phyloP scores from a whole-genome alignment of 2,329 filamentous ascomycete species.

The Epichloe glyceriae region DNA sequence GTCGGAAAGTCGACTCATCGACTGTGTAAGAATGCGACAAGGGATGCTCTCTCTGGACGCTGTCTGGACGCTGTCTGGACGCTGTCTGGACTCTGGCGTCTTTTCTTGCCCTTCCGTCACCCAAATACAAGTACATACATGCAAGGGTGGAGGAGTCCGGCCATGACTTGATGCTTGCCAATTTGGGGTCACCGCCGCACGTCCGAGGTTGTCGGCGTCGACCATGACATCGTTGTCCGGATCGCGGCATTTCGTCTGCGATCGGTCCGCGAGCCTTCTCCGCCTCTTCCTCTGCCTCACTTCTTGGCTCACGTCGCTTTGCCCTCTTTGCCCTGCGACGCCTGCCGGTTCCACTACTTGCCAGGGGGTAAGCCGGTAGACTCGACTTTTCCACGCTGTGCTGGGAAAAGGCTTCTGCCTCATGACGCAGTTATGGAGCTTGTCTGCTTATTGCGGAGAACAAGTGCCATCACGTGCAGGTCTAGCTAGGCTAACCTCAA shows the following conservation, averaged over 20 bases:
- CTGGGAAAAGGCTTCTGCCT: background rate
- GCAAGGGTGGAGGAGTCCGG: background rate
- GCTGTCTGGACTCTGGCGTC: too few species aligned
- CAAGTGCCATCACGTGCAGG: background rate
- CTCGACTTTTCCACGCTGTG: background rate
- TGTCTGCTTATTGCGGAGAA: background rate
- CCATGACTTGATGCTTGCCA: background rate
- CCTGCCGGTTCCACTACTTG: background rate
- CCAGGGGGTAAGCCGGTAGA: background rate
- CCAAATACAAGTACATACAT: too few species aligned
- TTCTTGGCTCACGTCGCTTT: background rate
- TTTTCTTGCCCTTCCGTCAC: too few species aligned
- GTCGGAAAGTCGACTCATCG: too few species aligned
- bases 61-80: too few species aligned
- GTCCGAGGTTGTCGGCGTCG: background rate
- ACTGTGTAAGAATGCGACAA: too few species aligned
- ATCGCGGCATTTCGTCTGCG: conserved; percentile 1
- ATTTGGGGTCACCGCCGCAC: background rate
- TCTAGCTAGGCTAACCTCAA: background rate
- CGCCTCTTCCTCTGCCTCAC: background rate
- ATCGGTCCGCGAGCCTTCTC: conserved; percentile 1
- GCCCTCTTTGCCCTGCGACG: background rate
- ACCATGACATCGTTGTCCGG: conserved; percentile 2
- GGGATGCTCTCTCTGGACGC: too few species aligned
- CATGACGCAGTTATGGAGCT: background rate